These are phyloP conservation scores for Alnus glutinosa DNA, from an alignment of 306 rosid genomes.

Conservation along the genomic window DNA sequence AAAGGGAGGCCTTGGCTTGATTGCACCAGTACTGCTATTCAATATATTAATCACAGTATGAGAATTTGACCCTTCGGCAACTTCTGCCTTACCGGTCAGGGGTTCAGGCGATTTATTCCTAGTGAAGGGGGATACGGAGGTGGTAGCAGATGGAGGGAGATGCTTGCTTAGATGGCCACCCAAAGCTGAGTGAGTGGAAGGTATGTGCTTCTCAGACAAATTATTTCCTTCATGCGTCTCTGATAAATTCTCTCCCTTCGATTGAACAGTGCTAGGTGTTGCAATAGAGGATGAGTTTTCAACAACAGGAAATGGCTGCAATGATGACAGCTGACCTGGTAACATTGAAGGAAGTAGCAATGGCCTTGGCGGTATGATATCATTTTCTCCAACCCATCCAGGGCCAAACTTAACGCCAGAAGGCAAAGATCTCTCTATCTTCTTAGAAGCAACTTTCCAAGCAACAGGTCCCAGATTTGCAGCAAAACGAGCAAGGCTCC, in stretches of 20 bases:
- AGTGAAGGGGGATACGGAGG: constrained; percentile 27
- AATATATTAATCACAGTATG: constrained; percentile 25
- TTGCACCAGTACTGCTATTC: constrained; percentile 38
- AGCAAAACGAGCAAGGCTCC: constrained; percentile 68
- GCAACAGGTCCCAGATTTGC: constrained; percentile 54
- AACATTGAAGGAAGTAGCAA: constrained; percentile 23
- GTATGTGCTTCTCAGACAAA: constrained; percentile 32
- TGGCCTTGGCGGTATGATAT: constrained; percentile 32
- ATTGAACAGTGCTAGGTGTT: constrained; percentile 26
- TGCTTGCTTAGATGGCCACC: constrained; percentile 34
- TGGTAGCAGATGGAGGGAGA: constrained; percentile 27
- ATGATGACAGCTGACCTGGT: constrained; percentile 28
- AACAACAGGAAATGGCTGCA: constrained; percentile 24
- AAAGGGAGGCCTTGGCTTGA: constrained; percentile 38
- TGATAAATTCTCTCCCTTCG: constrained; percentile 28
- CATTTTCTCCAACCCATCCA: constrained; percentile 73
- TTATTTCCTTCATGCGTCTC: constrained; percentile 31
- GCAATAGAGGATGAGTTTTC: constrained; percentile 27
- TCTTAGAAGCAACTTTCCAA: constrained; percentile 60
- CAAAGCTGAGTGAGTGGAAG: constrained; percentile 23
- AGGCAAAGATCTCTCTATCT: constrained; percentile 48
- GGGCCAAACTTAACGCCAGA: constrained; percentile 53
- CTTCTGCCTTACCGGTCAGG: constrained; percentile 27
- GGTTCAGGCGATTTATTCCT: constrained; percentile 35
- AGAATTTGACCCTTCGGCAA: constrained; percentile 41